Percentiles rank a stretch among this genome's conserved stretches.
phyloP scores from a whole-genome alignment of 805 yeast genomes.

The Priceomyces haplophilus region DNA sequence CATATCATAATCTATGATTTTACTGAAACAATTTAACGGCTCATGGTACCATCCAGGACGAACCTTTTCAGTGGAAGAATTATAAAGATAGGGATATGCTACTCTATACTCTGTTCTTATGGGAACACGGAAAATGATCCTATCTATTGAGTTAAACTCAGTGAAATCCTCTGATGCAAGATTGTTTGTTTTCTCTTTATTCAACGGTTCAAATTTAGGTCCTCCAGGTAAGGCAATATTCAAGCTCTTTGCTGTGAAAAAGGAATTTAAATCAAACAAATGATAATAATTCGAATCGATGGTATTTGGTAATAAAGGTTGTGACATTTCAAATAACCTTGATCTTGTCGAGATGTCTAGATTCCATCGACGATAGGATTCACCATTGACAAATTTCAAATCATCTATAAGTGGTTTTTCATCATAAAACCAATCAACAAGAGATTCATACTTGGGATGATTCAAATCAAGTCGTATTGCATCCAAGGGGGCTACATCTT shows the following conservation, averaged over 20 bases:
- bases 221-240: conserved; percentile 91
- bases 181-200: conserved; percentile 54
- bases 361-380: conserved; percentile 72
- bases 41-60: conserved; percentile 60
- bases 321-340: conserved; percentile 60
- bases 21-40: conserved; percentile 52
- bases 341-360: conserved; percentile 61
- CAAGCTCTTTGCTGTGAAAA: conserved; percentile 87
- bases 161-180: conserved; percentile 73
- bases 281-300: conserved; percentile 59
- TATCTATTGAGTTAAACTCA: conserved; percentile 85
- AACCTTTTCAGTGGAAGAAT: conserved; percentile 69
- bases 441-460: conserved; percentile 55
- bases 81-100: conserved; percentile 83
- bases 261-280: conserved; percentile 73
- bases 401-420: conserved; percentile 67
- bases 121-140: conserved; percentile 77
- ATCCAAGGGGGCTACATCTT: conserved; percentile 69
- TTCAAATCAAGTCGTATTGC: conserved; percentile 67
- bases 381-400: conserved; percentile 59
- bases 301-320: conserved; percentile 65
- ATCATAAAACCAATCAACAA: conserved; percentile 79
- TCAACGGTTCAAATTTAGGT: conserved; percentile 88
- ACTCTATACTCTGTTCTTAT: conserved; percentile 80
- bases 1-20: conserved; percentile 24